These are phyloP conservation scores for Cruciata laevipes DNA, from an alignment of 257 asterid genomes.

Conservation along the genomic window DNA sequence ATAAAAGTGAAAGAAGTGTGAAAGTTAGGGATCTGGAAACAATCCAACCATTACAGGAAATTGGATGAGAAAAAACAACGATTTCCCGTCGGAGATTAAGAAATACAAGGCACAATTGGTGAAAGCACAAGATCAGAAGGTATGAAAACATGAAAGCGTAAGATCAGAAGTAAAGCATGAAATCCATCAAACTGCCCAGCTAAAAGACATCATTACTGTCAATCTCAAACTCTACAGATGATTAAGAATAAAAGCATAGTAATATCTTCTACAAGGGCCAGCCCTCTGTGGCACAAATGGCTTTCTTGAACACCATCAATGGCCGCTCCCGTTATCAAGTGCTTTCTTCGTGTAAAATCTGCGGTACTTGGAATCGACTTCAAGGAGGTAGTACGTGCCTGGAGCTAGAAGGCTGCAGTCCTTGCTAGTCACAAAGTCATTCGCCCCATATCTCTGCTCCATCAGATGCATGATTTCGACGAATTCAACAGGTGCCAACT, in stretches of 20 bases:
- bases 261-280: conserved; percentile 13
- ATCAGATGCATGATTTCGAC: conserved; percentile 74
- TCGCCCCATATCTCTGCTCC: conserved; percentile 95
- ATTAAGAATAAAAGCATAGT: conserved; percentile 16
- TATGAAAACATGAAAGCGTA: too few relatives aligned
- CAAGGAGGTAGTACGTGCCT: conserved; percentile 82
- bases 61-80: too few relatives aligned
- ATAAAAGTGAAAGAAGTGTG: too few relatives aligned
- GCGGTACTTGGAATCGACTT: conserved; percentile 85
- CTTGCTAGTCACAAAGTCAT: conserved; percentile 71
- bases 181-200: conserved; percentile 8
- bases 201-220: not conserved
- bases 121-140: too few relatives aligned
- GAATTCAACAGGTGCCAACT: conserved; percentile 79
- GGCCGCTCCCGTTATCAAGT: conserved; percentile 65
- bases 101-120: too few relatives aligned
- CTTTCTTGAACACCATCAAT: conserved; percentile 31
- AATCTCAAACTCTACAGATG: not conserved
- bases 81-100: too few relatives aligned
- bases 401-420: conserved; percentile 78
- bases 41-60: too few relatives aligned
- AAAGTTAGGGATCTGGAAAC: too few relatives aligned
- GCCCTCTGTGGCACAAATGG: conserved; percentile 13
- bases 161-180: not conserved
- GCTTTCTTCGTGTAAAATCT: conserved; percentile 77